phyloP scores from a whole-genome alignment of 495 filamentous ascomycete species.

The Parathielavia hyrcaniae region DNA sequence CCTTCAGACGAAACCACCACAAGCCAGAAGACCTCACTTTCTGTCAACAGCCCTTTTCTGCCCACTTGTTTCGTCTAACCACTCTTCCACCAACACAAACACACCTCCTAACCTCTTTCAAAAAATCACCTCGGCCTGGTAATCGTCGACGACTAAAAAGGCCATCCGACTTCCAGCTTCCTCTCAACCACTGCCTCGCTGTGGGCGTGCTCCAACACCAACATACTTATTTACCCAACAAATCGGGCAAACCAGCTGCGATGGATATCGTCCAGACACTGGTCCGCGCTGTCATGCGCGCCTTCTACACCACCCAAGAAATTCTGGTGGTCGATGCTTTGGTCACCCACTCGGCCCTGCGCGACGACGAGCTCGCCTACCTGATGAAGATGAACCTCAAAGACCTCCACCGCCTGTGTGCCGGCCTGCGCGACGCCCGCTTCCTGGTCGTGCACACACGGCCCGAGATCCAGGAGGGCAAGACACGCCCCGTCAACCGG shows the following conservation, averaged over 20 bases:
- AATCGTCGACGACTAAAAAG: too few relatives aligned
- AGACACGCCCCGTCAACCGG: constrained; percentile 70
- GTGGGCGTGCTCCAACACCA: background rate
- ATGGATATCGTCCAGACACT: constrained; percentile 64
- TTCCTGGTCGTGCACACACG: constrained; percentile 79
- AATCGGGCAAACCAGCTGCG: background rate
- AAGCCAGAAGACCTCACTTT: background rate
- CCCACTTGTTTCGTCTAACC: background rate
- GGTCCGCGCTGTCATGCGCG: constrained; percentile 78
- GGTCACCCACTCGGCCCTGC: constrained; percentile 79
- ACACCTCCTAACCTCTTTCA: background rate
- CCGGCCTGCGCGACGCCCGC: constrained; percentile 74
- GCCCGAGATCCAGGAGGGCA: constrained; percentile 69
- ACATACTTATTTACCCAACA: too few relatives aligned
- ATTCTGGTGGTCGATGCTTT: constrained; percentile 89
- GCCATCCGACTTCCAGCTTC: too few relatives aligned
- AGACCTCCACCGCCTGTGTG: constrained; percentile 80
- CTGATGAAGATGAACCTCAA: constrained; percentile 83
- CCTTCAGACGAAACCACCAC: background rate
- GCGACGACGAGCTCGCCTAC: constrained; percentile 79
- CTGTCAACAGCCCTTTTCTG: background rate
- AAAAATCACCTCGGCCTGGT: background rate
- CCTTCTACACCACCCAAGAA: constrained; percentile 87
- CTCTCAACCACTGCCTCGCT: too few relatives aligned
- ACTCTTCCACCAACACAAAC: background rate